Evolutionary conservation across 2,329 filamentous ascomycete species (phyloP), one percentile per base, ranked within the genome.

Genomic region (Fusarium verrucosum): DNA sequence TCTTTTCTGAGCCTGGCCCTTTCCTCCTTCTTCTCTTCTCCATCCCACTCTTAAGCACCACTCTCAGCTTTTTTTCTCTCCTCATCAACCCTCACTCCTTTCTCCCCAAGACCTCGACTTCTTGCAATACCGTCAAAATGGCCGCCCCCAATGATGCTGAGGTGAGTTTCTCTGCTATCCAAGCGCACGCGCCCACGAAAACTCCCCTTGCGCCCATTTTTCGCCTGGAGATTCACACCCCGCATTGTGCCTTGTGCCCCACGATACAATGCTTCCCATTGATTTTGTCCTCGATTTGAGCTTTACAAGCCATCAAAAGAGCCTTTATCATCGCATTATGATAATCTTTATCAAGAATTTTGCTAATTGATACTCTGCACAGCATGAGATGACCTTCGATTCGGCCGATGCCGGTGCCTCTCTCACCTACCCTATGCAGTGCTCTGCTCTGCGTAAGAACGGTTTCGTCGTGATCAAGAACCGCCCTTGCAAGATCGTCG

Each of bases 401-500:
- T 90, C 88, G 82, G 92, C 89, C 86, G 93, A 97, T 86, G 94
- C 96, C 81, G 96, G 95, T 83, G 94, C 95, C 76, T 98, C 95
- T 74, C 79, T 85, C 78, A 99, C 95, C 79, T 97, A 80, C 86
- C 95, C 95, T 75, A 96, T 96, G 92, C 95, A 99, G 88, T 99
- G 95, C 85, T 99, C 96, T 85, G 94, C 96, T 77, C 88, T 99
- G 87, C 91, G 95, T 81, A 98, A 99, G 94, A 96, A 96, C 90
- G 94, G 95, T 73, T 90, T 91, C 87, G 95, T 99, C 82, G 90
- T 94, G 81, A 98, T 99, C 86, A 99, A 99, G 90, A 85, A 87
- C 83, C 95, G 95, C 76, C 96, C 95, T 76, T 99, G 95, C 94
- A 99, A 98, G 92, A 99, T 99, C 77, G 92, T 98, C 82, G 95